Conservation (phyloP, 306 rosid genomes). For the Mucuna pruriens region DNA sequence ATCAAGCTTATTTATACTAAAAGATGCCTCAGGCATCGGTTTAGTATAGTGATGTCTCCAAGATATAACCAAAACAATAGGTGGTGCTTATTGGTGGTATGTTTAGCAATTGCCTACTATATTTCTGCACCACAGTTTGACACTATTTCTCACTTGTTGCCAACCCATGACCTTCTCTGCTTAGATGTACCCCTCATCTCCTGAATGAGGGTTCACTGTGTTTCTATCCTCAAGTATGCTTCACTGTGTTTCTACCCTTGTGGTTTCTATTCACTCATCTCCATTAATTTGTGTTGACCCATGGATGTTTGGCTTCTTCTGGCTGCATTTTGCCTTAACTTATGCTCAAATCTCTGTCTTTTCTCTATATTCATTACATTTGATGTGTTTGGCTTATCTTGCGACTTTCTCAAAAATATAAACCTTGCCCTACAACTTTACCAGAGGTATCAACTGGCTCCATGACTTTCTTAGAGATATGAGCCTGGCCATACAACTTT, state of each 20-base stretch:
- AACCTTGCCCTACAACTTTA: neutral
- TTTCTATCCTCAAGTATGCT: no score
- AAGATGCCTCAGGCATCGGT: neutral
- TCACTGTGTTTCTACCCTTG: no score
- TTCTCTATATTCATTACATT: neutral
- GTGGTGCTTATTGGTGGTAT: no score
- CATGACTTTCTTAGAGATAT: neutral
- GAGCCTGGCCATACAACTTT: neutral
- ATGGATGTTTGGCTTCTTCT: neutral
- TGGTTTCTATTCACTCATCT: neutral
- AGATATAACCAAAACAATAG: neutral
- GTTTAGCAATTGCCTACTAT: no score
- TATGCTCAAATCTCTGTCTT: neutral
- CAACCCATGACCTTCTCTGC: no score
- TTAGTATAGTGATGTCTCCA: neutral
- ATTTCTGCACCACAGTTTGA: no score
- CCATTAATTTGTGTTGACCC: neutral
- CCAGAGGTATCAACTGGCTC: neutral
- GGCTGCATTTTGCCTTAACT: neutral
- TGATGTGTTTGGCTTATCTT: neutral
- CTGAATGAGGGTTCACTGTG: neutral
- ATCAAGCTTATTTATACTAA: slow-evolving; percentile 13
- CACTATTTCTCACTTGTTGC: no score
- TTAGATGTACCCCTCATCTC: no score
- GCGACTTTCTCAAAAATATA: neutral